Evolutionary conservation across 2,329 filamentous ascomycete genomes (phyloP), one percentile per base, ranked within the genome.

Genomic region (Chaetomium globosum): DNA sequence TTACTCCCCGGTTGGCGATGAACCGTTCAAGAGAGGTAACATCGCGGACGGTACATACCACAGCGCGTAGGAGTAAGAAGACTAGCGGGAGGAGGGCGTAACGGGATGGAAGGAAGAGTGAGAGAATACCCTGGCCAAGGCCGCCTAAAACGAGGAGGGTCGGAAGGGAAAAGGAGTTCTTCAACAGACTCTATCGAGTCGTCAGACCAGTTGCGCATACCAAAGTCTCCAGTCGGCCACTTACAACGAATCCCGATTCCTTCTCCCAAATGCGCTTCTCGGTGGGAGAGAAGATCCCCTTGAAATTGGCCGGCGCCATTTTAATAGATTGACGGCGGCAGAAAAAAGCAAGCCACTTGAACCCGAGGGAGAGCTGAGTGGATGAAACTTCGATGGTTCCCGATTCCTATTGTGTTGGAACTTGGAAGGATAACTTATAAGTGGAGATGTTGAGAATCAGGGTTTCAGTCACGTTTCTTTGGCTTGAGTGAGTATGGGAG

Each of bases 21-120:
- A 75, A 74, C 4, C 65, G 36, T 0, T 64, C 53, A 0, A 68
- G 59, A 2, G 65, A 5, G 13, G 46, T 31, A 26, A 63, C 16
- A 43, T 78, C 73, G 30, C 71, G 43, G 49, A 73, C 7, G 5
- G 78, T 77, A n/a, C 71, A 73, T 65, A 74, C 59, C 55, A 74
- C 52, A 21, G 74, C 73, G 68, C 73, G 71, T 36, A 78, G 70
- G 9, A 76, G 59, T 28, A 80, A 33, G 12, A 68, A 58, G 21
- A 68, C 59, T 4, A 74, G 62, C 6, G 78, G 79, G 0, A 80
- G 67, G 4, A 77, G 57, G 59, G 76, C 76, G 71, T 74, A 79
- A 43, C 73, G 74, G 3, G 68, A 19, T 2, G 78, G 78, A 1
- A 81, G 70, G 13, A 74, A 7, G 21, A 73, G 64, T 21, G 73